These are phyloP conservation scores for Suillus bovinus DNA, from an alignment of 768 basidiomycete species.

Conservation along the genomic window DNA sequence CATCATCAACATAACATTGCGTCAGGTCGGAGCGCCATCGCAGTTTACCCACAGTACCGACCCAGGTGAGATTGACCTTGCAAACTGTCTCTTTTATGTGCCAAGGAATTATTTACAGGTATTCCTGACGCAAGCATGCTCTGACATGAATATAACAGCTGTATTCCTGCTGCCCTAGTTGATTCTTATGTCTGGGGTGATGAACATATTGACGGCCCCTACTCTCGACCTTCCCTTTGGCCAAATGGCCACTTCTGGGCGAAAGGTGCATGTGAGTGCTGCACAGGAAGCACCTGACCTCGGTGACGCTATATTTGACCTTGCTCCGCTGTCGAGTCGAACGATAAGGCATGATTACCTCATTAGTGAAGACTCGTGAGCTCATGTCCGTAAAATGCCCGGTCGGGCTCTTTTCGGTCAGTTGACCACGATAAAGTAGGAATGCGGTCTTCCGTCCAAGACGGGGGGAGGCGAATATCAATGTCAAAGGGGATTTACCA, in stretches of 20 bases:
- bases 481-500: background rate
- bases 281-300: background rate
- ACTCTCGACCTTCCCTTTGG: background rate
- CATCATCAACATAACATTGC: too few species aligned
- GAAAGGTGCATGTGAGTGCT: background rate
- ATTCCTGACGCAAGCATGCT: conserved; percentile 63
- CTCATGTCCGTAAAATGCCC: background rate
- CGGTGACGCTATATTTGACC: background rate
- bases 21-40: too few species aligned
- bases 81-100: background rate
- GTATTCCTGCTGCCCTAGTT: conserved; percentile 7
- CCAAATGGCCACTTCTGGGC: background rate
- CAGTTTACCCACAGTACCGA: conserved; percentile 60
- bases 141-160: conserved; percentile 55
- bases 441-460: background rate
- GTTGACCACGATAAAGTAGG: background rate
- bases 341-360: background rate
- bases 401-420: background rate
- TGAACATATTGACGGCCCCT: background rate
- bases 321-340: background rate
- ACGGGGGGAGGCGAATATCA: background rate
- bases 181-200: background rate
- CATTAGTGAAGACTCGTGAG: background rate
- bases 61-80: conserved; percentile 41
- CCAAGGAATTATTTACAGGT: conserved; percentile 38